Percentiles rank a stretch among this genome's conserved stretches.
phyloP scores from a whole-genome alignment of 768 basidiomycete genomes.

The Kwoniella sp. region DNA sequence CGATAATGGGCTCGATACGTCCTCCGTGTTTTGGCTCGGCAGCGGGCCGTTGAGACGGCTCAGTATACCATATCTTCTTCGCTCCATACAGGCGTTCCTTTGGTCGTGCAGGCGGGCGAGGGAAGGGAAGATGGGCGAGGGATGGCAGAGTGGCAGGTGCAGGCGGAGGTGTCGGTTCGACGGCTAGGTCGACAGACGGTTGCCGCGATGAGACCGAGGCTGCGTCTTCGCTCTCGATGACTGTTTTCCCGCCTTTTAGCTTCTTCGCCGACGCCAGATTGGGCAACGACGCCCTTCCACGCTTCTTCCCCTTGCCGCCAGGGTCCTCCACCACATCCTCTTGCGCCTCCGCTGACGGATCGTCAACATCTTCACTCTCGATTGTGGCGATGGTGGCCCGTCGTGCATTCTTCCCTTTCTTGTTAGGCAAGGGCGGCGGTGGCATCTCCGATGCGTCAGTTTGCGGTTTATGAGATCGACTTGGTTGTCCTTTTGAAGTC shows the following conservation, averaged over 20 bases:
- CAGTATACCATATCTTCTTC: conserved; percentile 56
- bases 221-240: background rate
- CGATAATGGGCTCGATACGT: conserved; percentile 60
- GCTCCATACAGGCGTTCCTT: conserved; percentile 65
- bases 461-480: background rate
- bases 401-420: conserved; percentile 1
- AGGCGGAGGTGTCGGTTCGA: conserved; percentile 14
- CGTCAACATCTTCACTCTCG: background rate
- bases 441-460: conserved; percentile 5
- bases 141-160: conserved; percentile 27
- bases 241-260: conserved; percentile 1
- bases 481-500: background rate
- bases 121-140: conserved; percentile 37
- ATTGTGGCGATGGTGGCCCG: conserved; percentile 14
- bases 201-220: too few relatives aligned
- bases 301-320: conserved; percentile 22
- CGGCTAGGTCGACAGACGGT: conserved; percentile 18
- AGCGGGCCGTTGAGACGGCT: conserved; percentile 65
- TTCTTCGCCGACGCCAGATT: conserved; percentile 17
- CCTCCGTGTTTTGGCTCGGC: conserved; percentile 54
- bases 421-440: conserved; percentile 14
- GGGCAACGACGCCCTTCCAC: conserved; percentile 18
- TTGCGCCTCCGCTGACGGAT: background rate
- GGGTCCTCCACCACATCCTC: conserved; percentile 1
- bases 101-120: conserved; percentile 61